Percentiles rank a stretch among this genome's conserved stretches.
These are phyloP conservation scores for Trichosporon ovoides DNA, from an alignment of 1,284 basidiomycete genomes.

Conservation along the genomic window DNA sequence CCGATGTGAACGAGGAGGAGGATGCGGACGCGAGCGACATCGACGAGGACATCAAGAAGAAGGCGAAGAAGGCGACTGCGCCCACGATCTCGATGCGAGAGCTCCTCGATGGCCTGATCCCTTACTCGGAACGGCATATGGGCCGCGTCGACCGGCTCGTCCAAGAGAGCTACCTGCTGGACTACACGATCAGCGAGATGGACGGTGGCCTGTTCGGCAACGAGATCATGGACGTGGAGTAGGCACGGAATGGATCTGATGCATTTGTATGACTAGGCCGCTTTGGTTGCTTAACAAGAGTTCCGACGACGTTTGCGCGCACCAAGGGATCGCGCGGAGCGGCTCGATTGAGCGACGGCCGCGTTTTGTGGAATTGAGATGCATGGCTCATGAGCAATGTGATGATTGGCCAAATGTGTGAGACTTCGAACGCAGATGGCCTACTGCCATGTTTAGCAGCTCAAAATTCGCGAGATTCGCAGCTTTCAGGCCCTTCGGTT, in stretches of 20 bases:
- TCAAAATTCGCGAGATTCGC: too few relatives aligned
- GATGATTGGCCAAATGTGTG: too few relatives aligned
- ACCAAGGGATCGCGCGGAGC: too few relatives aligned
- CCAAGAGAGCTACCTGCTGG: slow-evolving; percentile 89
- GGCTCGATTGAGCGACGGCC: too few relatives aligned
- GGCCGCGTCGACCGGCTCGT: slow-evolving; percentile 75
- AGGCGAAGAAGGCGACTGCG: slow-evolving; percentile 12
- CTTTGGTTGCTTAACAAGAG: too few relatives aligned
- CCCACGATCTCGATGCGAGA: slow-evolving; percentile 56
- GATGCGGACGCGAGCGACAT: slow-evolving; percentile 29
- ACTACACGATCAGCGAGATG: slow-evolving; percentile 89
- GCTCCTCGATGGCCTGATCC: slow-evolving; percentile 75
- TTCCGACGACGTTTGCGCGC: too few relatives aligned
- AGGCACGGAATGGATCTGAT: not conserved
- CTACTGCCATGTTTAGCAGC: too few relatives aligned
- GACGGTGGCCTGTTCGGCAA: slow-evolving; percentile 55
- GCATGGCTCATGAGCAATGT: too few relatives aligned
- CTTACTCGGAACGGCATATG: slow-evolving; percentile 91
- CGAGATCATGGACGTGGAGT: slow-evolving; percentile 41
- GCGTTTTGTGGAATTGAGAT: too few relatives aligned
- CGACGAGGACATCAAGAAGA: slow-evolving; percentile 20
- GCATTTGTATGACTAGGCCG: too few relatives aligned
- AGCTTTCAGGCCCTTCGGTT: too few relatives aligned
- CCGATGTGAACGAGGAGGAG: slow-evolving; percentile 43
- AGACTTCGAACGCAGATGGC: too few relatives aligned